A percentile compares a stretch with the other conserved stretches of the same genome.
Evolutionary conservation across 2,329 filamentous ascomycete genomes (phyloP).

Genomic region (Fusarium sp.): DNA sequence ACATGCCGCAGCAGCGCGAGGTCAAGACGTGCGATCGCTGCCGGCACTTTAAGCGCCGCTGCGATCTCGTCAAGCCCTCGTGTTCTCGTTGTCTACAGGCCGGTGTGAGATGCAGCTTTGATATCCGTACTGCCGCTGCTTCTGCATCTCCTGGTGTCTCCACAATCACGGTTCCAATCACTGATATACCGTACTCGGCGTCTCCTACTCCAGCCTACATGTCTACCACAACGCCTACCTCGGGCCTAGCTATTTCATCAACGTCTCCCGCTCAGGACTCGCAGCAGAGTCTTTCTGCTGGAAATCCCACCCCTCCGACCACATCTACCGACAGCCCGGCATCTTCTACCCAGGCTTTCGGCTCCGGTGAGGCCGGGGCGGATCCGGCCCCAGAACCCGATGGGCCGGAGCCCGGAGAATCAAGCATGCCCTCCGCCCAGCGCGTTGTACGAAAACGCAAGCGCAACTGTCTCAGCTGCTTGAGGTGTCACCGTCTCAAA

Average conservation of each 20-base stretch:
- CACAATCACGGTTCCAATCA: conserved; percentile 26
- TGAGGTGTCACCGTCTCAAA: conserved; percentile 51
- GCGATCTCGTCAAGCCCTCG: conserved; percentile 49
- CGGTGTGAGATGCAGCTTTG: conserved; percentile 48
- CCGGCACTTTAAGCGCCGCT: conserved; percentile 50
- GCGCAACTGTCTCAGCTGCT: conserved; percentile 49
- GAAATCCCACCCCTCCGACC: conserved; percentile 45
- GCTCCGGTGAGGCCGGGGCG: conserved; percentile 12
- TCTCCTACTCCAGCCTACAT: not conserved
- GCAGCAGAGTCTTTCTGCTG: conserved; percentile 16
- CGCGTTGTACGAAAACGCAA: conserved; percentile 49
- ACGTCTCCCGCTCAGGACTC: conserved; percentile 28
- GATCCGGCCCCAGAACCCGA: conserved; percentile 3
- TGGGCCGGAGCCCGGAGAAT: not conserved
- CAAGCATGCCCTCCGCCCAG: conserved; percentile 9
- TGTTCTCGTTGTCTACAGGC: conserved; percentile 49
- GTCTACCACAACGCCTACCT: not conserved
- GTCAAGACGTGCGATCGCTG: conserved; percentile 51
- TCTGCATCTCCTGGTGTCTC: conserved; percentile 6
- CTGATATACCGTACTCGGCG: not conserved
- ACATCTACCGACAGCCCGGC: conserved; percentile 45
- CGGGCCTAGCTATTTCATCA: conserved; percentile 1
- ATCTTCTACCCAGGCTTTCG: conserved; percentile 17
- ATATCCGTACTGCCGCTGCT: conserved; percentile 34
- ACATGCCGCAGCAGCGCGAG: conserved; percentile 48